Evolutionary conservation across 805 yeast genomes (phyloP).

Genomic region (Scheffersomyces stipitis): DNA sequence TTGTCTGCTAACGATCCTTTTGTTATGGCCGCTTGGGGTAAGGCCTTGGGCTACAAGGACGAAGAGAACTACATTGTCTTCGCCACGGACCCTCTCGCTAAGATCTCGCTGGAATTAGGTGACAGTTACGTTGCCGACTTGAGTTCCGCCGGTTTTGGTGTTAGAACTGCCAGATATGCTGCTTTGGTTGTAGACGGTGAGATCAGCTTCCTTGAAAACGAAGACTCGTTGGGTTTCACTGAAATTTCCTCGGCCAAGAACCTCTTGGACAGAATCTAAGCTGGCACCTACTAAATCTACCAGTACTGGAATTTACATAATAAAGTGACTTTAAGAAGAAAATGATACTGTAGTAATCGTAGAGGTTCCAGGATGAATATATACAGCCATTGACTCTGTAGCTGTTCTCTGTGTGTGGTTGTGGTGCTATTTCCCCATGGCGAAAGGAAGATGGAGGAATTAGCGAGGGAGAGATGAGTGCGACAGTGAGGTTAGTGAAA

Average conservation of each 20-base stretch:
- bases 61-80: constrained; percentile 44
- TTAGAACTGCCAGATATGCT: constrained; percentile 72
- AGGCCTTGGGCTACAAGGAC: constrained; percentile 43
- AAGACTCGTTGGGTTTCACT: constrained; percentile 23
- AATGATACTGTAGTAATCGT: too few relatives aligned
- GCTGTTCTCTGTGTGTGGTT: too few relatives aligned
- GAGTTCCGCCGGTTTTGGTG: constrained; percentile 52
- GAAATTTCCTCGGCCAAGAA: constrained; percentile 25
- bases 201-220: constrained; percentile 33
- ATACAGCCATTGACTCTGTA: too few relatives aligned
- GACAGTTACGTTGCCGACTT: constrained; percentile 48
- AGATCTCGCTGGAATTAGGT: constrained; percentile 60
- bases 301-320: neutral
- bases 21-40: constrained; percentile 70
- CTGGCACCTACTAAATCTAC: neutral
- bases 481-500: too few relatives aligned
- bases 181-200: constrained; percentile 56
- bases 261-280: constrained; percentile 20
- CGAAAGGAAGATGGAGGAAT: too few relatives aligned
- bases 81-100: constrained; percentile 65
- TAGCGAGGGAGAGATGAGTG: too few relatives aligned
- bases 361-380: too few relatives aligned
- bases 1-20: constrained; percentile 71
- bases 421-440: too few relatives aligned
- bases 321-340: neutral